phyloP scores from a whole-genome alignment of 345 rosid species.

The Pistacia vera region DNA sequence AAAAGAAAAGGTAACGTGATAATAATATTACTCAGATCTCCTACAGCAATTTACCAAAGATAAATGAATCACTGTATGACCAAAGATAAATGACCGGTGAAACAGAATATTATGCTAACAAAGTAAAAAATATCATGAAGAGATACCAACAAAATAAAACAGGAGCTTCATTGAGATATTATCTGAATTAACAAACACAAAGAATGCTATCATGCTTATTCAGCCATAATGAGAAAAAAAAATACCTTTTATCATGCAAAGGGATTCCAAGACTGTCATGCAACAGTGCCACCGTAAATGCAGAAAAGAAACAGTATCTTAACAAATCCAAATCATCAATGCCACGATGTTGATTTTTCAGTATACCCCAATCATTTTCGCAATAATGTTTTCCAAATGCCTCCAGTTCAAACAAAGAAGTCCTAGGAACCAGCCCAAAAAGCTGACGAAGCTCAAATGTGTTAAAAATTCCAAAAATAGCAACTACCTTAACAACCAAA shows the following conservation, averaged over 20 bases:
- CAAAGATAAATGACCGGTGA: not conserved
- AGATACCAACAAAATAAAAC: not conserved
- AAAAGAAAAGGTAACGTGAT: too few species aligned
- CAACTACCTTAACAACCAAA: not conserved
- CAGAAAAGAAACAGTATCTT: constrained; percentile 55
- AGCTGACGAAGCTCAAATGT: constrained; percentile 35
- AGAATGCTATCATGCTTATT: not conserved
- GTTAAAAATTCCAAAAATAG: not conserved
- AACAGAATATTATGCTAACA: not conserved
- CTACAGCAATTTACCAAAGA: not conserved
- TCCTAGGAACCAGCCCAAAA: constrained; percentile 42
- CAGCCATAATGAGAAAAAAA: constrained; percentile 1
- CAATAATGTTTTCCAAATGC: constrained; percentile 44
- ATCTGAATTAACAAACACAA: not conserved
- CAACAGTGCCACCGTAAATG: constrained; percentile 42
- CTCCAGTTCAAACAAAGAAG: constrained; percentile 41
- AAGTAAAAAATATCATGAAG: not conserved
- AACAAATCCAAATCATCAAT: constrained; percentile 41
- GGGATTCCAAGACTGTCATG: constrained; percentile 48
- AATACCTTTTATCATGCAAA: constrained; percentile 37
- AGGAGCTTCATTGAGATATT: not conserved
- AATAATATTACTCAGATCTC: not conserved
- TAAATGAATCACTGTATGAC: not conserved
- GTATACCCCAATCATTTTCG: constrained; percentile 36
- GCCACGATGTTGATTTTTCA: constrained; percentile 27